Evolutionary conservation across 352 stramenopile species (phyloP), one percentile per base, ranked within the genome.

Genomic region (Globisporangium uncinulatum): DNA sequence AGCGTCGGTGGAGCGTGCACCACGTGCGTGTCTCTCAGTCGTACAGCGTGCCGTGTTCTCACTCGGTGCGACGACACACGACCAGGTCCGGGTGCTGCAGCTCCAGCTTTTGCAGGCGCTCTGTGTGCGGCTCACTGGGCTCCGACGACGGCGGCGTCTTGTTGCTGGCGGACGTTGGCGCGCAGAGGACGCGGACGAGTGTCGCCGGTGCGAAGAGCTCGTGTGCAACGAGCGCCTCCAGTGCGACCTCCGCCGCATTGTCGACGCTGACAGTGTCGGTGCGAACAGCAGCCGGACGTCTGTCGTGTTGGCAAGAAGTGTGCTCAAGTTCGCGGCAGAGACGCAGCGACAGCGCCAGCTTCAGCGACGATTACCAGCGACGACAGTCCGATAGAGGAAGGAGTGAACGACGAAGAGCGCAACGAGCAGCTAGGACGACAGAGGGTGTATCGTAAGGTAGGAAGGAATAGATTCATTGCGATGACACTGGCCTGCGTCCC

Each of bases 191-290:
- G 29, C n/a, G 11, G 55, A 47, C 15, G 56, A 71, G 19, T 74
- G 63, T 56, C 63, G 55, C 50, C 52, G 45, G 14, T 80, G 51
- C 19, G 56, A 69, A 49, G 65, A 71, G 49, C 36, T 86, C 59
- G 39, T 86, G 37, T 73, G 63, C 62, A 86, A 76, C 57, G 71
- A 82, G 32, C 69, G 69, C 15, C 62, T 86, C 24, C 76, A 79
- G 42, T 62, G 62, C 13, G 71, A 84, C 48, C 63, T 86, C 29
- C 70, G 51, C 21, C 65, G 46, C 10, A 63, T 86, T 39, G 51
- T 61, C n/a, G 71, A 61, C 52, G 56, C 57, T 65, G 48, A 53
- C 11, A 49, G 54, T 7, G 43, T 52, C 8, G 41, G 34, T 9
- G 43, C 45, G 11, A 39, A 6, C 37, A 61, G 59, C 56, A 76